These are phyloP conservation scores for Pyrus bretschneideri DNA, from an alignment of 306 rosid species.

Conservation along the genomic window DNA sequence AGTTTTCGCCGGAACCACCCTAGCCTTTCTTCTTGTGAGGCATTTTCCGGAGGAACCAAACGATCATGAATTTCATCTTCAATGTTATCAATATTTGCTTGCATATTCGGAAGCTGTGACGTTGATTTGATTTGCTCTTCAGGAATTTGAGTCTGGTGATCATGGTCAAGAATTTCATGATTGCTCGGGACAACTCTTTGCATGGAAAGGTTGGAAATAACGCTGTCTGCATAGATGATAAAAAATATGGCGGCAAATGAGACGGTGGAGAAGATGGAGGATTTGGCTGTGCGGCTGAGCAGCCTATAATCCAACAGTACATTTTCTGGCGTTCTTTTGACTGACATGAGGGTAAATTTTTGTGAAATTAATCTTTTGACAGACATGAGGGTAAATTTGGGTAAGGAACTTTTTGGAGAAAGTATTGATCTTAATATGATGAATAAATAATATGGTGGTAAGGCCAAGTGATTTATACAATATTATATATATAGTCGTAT, in stretches of 20 bases:
- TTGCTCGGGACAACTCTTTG: not conserved
- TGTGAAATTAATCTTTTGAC: too few species aligned
- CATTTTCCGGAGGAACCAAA: constrained; percentile 2
- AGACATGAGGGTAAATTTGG: not conserved
- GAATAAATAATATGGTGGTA: too few species aligned
- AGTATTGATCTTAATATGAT: not conserved
- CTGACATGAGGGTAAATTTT: not conserved
- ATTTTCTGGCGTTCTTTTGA: constrained; percentile 1
- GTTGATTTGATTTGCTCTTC: not conserved
- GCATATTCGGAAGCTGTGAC: not conserved
- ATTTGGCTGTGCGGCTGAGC: not conserved
- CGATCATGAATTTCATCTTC: not conserved
- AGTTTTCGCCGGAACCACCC: constrained; percentile 37
- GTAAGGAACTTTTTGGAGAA: not conserved
- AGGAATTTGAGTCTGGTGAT: not conserved
- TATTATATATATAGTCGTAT: too few species aligned
- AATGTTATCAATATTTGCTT: too few species aligned
- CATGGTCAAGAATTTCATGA: constrained; percentile 7
- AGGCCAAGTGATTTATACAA: too few species aligned
- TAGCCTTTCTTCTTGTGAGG: constrained; percentile 27
- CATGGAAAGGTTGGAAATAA: not conserved
- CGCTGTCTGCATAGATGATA: constrained; percentile 14
- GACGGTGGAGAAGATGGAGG: constrained; percentile 17
- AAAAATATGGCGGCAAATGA: constrained; percentile 20
- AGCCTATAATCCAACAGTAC: constrained; percentile 15